These are phyloP conservation scores for Dichotomocladium elegans DNA, from an alignment of 371 early-diverging fungal species.

Conservation along the genomic window DNA sequence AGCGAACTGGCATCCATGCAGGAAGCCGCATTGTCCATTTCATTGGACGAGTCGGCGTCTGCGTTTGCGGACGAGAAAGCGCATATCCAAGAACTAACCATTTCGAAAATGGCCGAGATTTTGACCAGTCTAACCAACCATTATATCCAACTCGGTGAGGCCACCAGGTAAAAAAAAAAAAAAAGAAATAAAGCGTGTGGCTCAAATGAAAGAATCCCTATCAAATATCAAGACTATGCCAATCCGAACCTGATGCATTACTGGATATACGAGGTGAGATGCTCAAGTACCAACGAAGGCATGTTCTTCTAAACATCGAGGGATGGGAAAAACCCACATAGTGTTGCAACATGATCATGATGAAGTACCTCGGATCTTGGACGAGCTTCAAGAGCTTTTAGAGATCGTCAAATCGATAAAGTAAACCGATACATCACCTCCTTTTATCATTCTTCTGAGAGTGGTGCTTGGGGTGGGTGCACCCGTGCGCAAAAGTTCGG, in stretches of 20 bases:
- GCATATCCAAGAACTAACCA: constrained; percentile 34
- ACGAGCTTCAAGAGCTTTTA: constrained; percentile 24
- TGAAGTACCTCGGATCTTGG: constrained; percentile 39
- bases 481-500: too few relatives aligned
- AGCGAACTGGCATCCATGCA: constrained; percentile 20
- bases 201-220: not conserved
- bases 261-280: constrained; percentile 35
- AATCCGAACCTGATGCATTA: constrained; percentile 28
- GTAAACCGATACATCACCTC: not conserved
- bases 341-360: constrained; percentile 41
- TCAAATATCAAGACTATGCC: constrained; percentile 18
- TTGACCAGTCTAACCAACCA: constrained; percentile 42
- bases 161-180: constrained; percentile 24
- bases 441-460: too few relatives aligned
- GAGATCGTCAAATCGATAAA: constrained; percentile 29
- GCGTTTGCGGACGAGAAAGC: constrained; percentile 26
- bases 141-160: constrained; percentile 45
- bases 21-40: constrained; percentile 20
- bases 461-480: too few relatives aligned
- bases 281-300: not conserved
- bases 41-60: constrained; percentile 22
- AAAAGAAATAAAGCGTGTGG: not conserved
- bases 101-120: constrained; percentile 46
- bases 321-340: not conserved
- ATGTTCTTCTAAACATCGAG: not conserved